Evolutionary conservation across 352 stramenopile genomes (phyloP).

Genomic region (Globisporangium irregulare): DNA sequence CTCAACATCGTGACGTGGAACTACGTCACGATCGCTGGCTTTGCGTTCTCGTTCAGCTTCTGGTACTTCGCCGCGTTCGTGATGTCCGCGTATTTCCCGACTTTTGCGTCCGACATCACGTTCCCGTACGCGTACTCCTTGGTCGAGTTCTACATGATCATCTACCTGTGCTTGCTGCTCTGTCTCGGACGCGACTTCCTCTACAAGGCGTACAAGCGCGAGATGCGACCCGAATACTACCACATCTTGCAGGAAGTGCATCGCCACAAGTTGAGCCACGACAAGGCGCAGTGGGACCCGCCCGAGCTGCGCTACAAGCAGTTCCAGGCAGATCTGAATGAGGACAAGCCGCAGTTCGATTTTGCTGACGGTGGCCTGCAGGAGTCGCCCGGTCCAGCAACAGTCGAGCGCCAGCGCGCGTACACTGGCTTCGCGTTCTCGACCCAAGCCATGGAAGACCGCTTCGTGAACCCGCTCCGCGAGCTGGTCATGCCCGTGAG

Average conservation of each 20-base stretch:
- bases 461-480: conserved; percentile 75
- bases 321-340: conserved; percentile 64
- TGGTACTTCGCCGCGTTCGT: conserved; percentile 70
- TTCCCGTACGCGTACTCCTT: conserved; percentile 80
- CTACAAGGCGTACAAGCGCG: conserved; percentile 83
- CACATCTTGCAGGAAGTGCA: conserved; percentile 84
- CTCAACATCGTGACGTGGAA: conserved; percentile 88
- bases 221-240: conserved; percentile 85
- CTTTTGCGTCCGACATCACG: conserved; percentile 56
- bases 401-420: conserved; percentile 38
- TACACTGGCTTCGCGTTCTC: conserved; percentile 87
- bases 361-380: conserved; percentile 32
- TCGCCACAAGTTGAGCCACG: conserved; percentile 32
- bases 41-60: conserved; percentile 64
- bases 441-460: conserved; percentile 70
- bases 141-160: conserved; percentile 73
- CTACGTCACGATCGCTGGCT: conserved; percentile 45
- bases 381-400: conserved; percentile 19
- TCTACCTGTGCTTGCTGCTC: conserved; percentile 68
- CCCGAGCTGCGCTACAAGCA: conserved; percentile 64
- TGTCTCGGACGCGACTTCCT: conserved; percentile 79
- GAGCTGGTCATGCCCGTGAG: conserved; percentile 70
- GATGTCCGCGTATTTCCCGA: conserved; percentile 57
- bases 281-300: conserved; percentile 56
- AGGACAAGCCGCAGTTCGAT: conserved; percentile 63